Base-by-base conservation (phyloP, 2,329 filamentous ascomycete genomes). In the Akanthomyces uredinophilus region DNA sequence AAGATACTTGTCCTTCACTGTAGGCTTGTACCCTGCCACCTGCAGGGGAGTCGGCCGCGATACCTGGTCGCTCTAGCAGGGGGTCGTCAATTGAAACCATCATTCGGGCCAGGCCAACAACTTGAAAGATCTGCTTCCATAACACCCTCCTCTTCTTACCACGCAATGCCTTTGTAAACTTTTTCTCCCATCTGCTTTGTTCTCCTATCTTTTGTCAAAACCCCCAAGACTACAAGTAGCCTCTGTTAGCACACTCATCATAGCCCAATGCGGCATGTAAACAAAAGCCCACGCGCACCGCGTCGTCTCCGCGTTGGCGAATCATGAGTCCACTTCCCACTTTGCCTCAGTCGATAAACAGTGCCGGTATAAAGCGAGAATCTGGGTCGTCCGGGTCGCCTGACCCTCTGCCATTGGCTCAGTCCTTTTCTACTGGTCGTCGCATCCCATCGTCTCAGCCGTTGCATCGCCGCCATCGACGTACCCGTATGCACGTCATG, bases 21-120 rank as follows among this genome's bases (percentile, higher is more conserved):
- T 16, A n/a, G 13, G 41, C 41, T 41, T 41, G 39, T 58, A 58
- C 27, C 52, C 24, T 18, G n/a, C 18, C 37, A 18, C 41, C 52
- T 39, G 24, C 32, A 50, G 55, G 49, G 49, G 41, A 51, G 18
- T 14, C 27, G 61, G 61, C 61, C 61, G 39, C 54, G 39, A 54
- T 54, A 53, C 46, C 47, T 58, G 61, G 61, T 54, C 61, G 51
- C 51, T 46, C 41, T 52, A 60, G 57, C 46, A 51, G 60, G 60
- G 37, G 43, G 44, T 49, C 16, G 53, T 46, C 47, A 62, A 52
- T 62, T 53, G 29, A 29, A 53, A 51, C 46, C n/a, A 50, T 44
- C 60, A 62, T 57, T 44, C 49, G 37, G 35, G 39, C 29, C n/a
- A n/a, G n/a, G 29, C 58, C 16, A 49, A 27, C 20, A 32, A 29